A percentile compares a stretch with the other conserved stretches of the same genome.
Evolutionary conservation across 495 filamentous ascomycete genomes (phyloP).

Genomic region (Xylaria nigripes): DNA sequence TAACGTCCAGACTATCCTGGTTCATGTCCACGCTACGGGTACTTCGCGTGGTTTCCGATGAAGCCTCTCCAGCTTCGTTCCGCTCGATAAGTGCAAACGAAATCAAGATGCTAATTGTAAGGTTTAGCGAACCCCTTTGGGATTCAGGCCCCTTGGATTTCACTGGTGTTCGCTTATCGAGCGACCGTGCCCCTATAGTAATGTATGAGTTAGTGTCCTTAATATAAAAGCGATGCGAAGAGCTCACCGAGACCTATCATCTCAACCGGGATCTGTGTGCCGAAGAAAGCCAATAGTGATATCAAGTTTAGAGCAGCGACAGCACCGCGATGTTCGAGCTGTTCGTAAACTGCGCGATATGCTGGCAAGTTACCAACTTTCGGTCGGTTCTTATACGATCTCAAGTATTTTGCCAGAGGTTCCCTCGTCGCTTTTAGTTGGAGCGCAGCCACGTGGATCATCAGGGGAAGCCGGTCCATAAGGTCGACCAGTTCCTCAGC

Average conservation of each 20-base stretch:
- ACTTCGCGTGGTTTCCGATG: slow-evolving; percentile 33
- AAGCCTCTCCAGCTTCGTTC: slow-evolving; percentile 43
- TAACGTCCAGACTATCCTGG: slow-evolving; percentile 55
- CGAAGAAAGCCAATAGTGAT: slow-evolving; percentile 65
- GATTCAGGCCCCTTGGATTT: slow-evolving; percentile 46
- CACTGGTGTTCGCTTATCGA: slow-evolving; percentile 48
- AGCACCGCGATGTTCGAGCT: slow-evolving; percentile 52
- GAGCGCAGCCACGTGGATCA: slow-evolving; percentile 71
- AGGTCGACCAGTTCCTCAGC: slow-evolving; percentile 59
- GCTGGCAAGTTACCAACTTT: slow-evolving; percentile 57
- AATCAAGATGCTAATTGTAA: slow-evolving; percentile 58
- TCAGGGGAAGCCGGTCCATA: slow-evolving; percentile 65
- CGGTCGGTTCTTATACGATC: slow-evolving; percentile 58
- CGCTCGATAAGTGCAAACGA: slow-evolving; percentile 64
- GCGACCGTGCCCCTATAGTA: slow-evolving; percentile 38
- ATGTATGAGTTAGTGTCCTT: background rate
- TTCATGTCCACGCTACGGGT: slow-evolving; percentile 33
- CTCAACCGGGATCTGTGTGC: slow-evolving; percentile 66
- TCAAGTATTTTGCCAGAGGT: slow-evolving; percentile 61
- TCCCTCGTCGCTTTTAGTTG: slow-evolving; percentile 64
- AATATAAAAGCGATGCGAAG: slow-evolving; percentile 7
- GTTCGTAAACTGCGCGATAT: slow-evolving; percentile 62
- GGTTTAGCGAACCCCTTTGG: slow-evolving; percentile 45
- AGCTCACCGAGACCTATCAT: slow-evolving; percentile 57
- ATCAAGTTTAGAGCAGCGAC: slow-evolving; percentile 63